Percentiles rank a stretch among this genome's conserved stretches.
Evolutionary conservation across 1,284 basidiomycete species (phyloP).

Genomic region (Phellopilus nigrolimitatus): DNA sequence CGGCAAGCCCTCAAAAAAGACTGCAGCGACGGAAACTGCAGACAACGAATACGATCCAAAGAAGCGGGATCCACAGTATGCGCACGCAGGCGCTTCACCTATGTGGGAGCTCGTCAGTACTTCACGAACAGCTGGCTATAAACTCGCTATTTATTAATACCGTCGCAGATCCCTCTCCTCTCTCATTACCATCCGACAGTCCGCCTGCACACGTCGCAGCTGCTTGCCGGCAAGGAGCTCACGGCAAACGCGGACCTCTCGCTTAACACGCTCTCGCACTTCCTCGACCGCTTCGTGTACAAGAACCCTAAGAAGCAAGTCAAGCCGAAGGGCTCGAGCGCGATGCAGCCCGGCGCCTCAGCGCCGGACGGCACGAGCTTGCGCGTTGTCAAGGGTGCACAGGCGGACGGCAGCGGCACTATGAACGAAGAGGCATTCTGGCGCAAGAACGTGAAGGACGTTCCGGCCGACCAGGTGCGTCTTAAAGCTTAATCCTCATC

Average conservation of each 20-base stretch:
- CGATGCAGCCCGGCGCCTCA: conserved; percentile 92
- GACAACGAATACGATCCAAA: conserved; percentile 71
- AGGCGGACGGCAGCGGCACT: conserved; percentile 39
- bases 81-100: conserved; percentile 77
- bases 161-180: conserved; percentile 64
- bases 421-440: conserved; percentile 83
- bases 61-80: conserved; percentile 90
- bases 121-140: background rate
- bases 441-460: conserved; percentile 65
- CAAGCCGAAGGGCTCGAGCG: conserved; percentile 71
- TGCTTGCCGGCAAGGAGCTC: conserved; percentile 67
- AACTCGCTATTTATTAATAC: background rate
- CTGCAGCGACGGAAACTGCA: conserved; percentile 26
- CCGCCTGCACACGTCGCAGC: conserved; percentile 80
- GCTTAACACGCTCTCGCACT: conserved; percentile 89
- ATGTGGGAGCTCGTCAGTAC: conserved; percentile 82
- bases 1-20: conserved; percentile 33
- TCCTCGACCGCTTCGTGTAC: conserved; percentile 88
- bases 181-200: conserved; percentile 92
- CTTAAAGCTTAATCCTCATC: background rate
- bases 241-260: conserved; percentile 86
- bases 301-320: conserved; percentile 93
- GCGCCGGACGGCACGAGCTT: conserved; percentile 58
- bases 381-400: conserved; percentile 68
- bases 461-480: conserved; percentile 84